Percentiles rank a stretch among this genome's conserved stretches.
Conservation (phyloP, 2,329 filamentous ascomycete genomes). For the Sporothrix globosa region DNA sequence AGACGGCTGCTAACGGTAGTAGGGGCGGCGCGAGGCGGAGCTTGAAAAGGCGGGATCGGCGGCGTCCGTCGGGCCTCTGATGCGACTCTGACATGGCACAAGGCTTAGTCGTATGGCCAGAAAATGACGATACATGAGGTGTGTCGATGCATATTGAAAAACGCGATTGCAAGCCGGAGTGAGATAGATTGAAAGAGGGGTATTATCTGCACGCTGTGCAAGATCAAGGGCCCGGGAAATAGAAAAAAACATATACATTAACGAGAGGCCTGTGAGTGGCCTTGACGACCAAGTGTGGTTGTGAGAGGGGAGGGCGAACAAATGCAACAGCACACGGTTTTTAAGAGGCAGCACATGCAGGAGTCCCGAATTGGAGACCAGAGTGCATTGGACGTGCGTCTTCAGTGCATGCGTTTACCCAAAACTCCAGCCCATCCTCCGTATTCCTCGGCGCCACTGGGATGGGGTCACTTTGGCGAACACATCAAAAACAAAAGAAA, state of each 20-base stretch:
- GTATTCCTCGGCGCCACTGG: not conserved
- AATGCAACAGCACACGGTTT: slow-evolving; percentile 11
- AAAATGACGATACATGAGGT: slow-evolving; percentile 22
- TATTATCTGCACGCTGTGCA: not conserved
- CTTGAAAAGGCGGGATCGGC: slow-evolving; percentile 29
- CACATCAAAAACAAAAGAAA: not conserved
- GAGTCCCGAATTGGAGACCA: slow-evolving; percentile 24
- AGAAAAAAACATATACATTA: not conserved
- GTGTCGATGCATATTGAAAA: slow-evolving; percentile 25
- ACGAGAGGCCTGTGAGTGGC: not conserved
- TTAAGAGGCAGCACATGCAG: slow-evolving; percentile 12
- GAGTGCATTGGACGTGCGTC: slow-evolving; percentile 20
- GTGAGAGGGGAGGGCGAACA: not conserved
- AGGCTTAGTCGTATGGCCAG: slow-evolving; percentile 20
- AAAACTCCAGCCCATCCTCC: not conserved
- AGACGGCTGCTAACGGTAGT: slow-evolving; percentile 18
- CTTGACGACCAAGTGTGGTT: not conserved
- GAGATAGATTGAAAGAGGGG: slow-evolving; percentile 21
- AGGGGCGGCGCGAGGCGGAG: slow-evolving; percentile 23
- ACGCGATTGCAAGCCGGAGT: slow-evolving; percentile 9
- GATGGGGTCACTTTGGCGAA: not conserved
- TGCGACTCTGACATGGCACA: slow-evolving; percentile 32
- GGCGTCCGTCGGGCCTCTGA: slow-evolving; percentile 23
- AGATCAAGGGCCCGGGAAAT: not conserved
- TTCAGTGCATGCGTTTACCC: slow-evolving; percentile 4